These are phyloP conservation scores for Aspergillus conjunctus DNA, from an alignment of 495 filamentous ascomycete species.

Conservation along the genomic window DNA sequence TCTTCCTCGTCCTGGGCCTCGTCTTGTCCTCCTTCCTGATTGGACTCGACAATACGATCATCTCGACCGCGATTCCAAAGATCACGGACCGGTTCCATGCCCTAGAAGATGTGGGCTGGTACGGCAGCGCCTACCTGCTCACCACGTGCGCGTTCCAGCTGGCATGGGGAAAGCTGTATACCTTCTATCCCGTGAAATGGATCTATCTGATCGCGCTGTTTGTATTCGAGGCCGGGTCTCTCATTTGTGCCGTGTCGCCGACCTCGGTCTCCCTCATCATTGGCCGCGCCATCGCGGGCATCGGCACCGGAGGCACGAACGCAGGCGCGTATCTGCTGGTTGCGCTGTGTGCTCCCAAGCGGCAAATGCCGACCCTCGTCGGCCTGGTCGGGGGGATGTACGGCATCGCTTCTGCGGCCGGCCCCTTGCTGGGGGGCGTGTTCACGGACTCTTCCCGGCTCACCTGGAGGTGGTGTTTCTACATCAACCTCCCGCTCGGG, in stretches of 20 bases:
- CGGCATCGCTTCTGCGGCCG: slow-evolving; percentile 42
- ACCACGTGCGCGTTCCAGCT: slow-evolving; percentile 24
- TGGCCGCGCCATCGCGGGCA: slow-evolving; percentile 30
- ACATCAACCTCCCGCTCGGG: slow-evolving; percentile 60
- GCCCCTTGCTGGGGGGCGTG: slow-evolving; percentile 38
- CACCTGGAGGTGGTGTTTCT: slow-evolving; percentile 77
- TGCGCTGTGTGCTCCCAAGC: slow-evolving; percentile 41
- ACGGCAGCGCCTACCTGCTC: slow-evolving; percentile 51
- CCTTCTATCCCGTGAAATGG: slow-evolving; percentile 24
- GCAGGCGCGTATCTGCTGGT: slow-evolving; percentile 39
- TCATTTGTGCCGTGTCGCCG: slow-evolving; percentile 20
- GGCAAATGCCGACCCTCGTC: slow-evolving; percentile 44
- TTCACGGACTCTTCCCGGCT: slow-evolving; percentile 46
- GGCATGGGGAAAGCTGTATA: slow-evolving; percentile 21
- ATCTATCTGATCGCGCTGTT: slow-evolving; percentile 23
- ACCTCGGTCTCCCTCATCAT: slow-evolving; percentile 29
- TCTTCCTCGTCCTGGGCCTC: background rate
- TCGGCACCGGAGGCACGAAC: slow-evolving; percentile 28
- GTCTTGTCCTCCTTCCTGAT: background rate
- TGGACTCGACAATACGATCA: slow-evolving; percentile 44
- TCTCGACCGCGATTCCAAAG: slow-evolving; percentile 55
- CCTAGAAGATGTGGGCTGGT: slow-evolving; percentile 59
- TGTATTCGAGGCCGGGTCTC: slow-evolving; percentile 27
- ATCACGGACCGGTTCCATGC: slow-evolving; percentile 56
- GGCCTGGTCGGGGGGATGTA: slow-evolving; percentile 29